These are phyloP conservation scores for Apiospora phragmitis DNA, from an alignment of 2,329 filamentous ascomycete genomes.

Conservation along the genomic window DNA sequence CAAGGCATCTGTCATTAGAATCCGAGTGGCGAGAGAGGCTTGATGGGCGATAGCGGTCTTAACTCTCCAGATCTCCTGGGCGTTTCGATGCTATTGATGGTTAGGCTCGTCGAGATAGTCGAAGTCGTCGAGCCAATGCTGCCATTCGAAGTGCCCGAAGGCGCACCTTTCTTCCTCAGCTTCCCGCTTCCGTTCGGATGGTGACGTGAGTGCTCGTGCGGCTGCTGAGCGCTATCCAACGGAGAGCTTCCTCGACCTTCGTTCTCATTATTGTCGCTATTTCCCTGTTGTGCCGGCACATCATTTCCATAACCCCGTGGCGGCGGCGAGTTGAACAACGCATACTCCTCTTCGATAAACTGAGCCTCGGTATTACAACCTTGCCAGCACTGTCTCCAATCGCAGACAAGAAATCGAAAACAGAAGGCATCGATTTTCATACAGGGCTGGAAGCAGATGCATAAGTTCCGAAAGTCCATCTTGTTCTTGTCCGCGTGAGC, in stretches of 20 bases:
- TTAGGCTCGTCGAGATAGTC: constrained; percentile 46
- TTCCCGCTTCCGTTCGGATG: constrained; percentile 36
- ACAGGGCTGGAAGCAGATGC: constrained; percentile 95
- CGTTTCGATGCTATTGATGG: constrained; percentile 42
- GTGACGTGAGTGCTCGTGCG: constrained; percentile 43
- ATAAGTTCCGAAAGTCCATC: constrained; percentile 95
- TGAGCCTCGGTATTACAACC: constrained; percentile 89
- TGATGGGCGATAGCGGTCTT: constrained; percentile 64
- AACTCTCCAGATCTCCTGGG: constrained; percentile 44
- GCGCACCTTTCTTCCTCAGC: constrained; percentile 46
- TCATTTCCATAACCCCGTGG: constrained; percentile 36
- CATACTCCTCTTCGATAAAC: constrained; percentile 71
- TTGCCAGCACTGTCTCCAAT: constrained; percentile 97
- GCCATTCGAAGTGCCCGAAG: constrained; percentile 42
- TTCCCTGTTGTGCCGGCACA: constrained; percentile 7
- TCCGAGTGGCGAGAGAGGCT: constrained; percentile 63
- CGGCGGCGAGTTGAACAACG: constrained; percentile 57
- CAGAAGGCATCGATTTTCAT: constrained; percentile 95
- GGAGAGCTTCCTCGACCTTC: constrained; percentile 45
- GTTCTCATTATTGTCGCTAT: constrained; percentile 26
- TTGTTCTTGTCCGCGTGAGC: constrained; percentile 95
- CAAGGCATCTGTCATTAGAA: constrained; percentile 39
- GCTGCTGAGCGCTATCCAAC: constrained; percentile 66
- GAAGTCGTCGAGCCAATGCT: constrained; percentile 45
- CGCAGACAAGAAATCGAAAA: constrained; percentile 91